A percentile compares a stretch with the other conserved stretches of the same genome.
phyloP scores from a whole-genome alignment of 2,329 filamentous ascomycete genomes.

The Fusarium sp. region DNA sequence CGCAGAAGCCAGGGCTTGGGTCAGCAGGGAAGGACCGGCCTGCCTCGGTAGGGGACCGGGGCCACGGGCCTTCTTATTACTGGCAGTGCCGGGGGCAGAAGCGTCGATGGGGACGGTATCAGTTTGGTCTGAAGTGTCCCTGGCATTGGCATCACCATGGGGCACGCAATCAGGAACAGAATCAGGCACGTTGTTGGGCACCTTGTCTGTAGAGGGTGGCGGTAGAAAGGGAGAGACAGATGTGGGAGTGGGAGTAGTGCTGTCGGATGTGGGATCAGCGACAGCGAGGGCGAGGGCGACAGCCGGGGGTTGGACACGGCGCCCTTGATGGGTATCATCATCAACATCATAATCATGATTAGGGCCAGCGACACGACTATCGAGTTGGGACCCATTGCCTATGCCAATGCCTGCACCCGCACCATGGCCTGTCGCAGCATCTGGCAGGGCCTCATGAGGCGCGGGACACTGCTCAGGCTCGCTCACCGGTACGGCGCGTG shows the following conservation, averaged over 20 bases:
- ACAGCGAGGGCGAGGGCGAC: constrained; percentile 33
- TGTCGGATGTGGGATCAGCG: constrained; percentile 38
- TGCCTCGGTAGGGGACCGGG: constrained; percentile 57
- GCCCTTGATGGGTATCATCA: constrained; percentile 42
- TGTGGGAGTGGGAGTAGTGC: constrained; percentile 45
- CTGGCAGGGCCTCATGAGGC: constrained; percentile 33
- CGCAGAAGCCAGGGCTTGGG: constrained; percentile 71
- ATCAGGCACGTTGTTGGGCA: constrained; percentile 46
- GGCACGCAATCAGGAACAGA: constrained; percentile 45
- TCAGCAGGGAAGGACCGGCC: constrained; percentile 69
- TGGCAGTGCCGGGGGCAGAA: constrained; percentile 34
- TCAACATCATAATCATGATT: constrained; percentile 45
- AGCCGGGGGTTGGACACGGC: constrained; percentile 31
- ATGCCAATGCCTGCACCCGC: constrained; percentile 14
- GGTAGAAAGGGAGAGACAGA: constrained; percentile 39
- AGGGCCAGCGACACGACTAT: constrained; percentile 36
- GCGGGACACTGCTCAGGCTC: constrained; percentile 35
- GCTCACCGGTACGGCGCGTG: constrained; percentile 64
- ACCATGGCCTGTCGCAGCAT: constrained; percentile 29
- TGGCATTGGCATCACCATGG: constrained; percentile 47
- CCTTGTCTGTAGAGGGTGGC: constrained; percentile 44
- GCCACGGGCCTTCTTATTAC: constrained; percentile 64
- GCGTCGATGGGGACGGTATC: constrained; percentile 28
- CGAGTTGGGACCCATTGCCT: constrained; percentile 7
- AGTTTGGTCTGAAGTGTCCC: constrained; percentile 32